phyloP scores from a whole-genome alignment of 1,139 yeast genomes.

The Geotrichum candidum region DNA sequence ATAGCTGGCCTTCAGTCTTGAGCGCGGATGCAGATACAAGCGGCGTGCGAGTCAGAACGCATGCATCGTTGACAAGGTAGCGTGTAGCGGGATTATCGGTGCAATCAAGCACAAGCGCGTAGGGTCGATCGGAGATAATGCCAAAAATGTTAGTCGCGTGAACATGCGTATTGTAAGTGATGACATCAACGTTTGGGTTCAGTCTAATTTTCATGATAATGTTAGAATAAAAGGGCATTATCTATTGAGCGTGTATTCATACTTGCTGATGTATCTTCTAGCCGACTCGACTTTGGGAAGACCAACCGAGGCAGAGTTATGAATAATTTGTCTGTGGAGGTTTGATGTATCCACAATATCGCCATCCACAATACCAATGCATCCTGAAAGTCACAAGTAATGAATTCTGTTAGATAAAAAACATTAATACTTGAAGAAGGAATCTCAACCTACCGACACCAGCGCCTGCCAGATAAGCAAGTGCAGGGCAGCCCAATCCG shows the following conservation, averaged over 20 bases:
- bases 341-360: slow-evolving; percentile 82
- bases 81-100: slow-evolving; percentile 90
- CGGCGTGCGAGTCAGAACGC: slow-evolving; percentile 62
- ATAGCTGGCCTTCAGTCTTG: slow-evolving; percentile 83
- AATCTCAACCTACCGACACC: slow-evolving; percentile 56
- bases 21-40: slow-evolving; percentile 90
- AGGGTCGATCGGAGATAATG: slow-evolving; percentile 44
- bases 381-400: slow-evolving; percentile 19
- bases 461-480: slow-evolving; percentile 77
- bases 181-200: slow-evolving; percentile 62
- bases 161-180: slow-evolving; percentile 49
- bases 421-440: not conserved
- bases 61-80: slow-evolving; percentile 80
- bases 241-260: slow-evolving; percentile 5
- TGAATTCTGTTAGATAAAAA: not conserved
- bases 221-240: not conserved
- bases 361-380: slow-evolving; percentile 78
- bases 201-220: slow-evolving; percentile 28
- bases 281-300: slow-evolving; percentile 76
- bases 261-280: slow-evolving; percentile 40
- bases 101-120: slow-evolving; percentile 82
- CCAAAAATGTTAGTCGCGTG: slow-evolving; percentile 55
- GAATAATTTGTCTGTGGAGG: slow-evolving; percentile 83
- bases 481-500: slow-evolving; percentile 91
- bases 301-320: slow-evolving; percentile 62